These are phyloP conservation scores for Auriscalpium orientale DNA, from an alignment of 768 basidiomycete species.

Conservation along the genomic window DNA sequence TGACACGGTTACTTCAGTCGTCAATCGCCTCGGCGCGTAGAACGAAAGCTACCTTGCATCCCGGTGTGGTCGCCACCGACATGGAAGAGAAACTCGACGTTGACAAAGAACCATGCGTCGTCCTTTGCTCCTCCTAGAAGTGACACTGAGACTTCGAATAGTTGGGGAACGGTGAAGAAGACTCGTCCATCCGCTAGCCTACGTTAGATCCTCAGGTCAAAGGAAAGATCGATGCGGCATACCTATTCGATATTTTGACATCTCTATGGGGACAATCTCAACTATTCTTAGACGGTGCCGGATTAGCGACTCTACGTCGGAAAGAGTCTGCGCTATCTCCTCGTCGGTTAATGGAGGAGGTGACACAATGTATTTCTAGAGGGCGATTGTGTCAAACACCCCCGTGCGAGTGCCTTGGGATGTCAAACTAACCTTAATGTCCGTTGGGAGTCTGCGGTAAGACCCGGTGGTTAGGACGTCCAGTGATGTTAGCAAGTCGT, in stretches of 20 bases:
- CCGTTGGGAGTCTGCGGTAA: conserved; percentile 74
- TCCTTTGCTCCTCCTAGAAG: conserved; percentile 59
- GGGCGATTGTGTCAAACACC: neutral
- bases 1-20: conserved; percentile 18
- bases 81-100: conserved; percentile 65
- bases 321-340: conserved; percentile 57
- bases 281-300: conserved; percentile 71
- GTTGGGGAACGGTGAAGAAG: conserved; percentile 61
- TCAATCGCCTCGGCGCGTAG: too few relatives aligned
- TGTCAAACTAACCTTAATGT: conserved; percentile 54
- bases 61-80: conserved; percentile 69
- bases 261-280: conserved; percentile 77
- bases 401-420: neutral
- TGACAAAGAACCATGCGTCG: conserved; percentile 83
- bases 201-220: conserved; percentile 13
- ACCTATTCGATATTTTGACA: conserved; percentile 67
- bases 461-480: conserved; percentile 84
- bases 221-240: conserved; percentile 17
- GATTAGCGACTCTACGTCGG: conserved; percentile 69
- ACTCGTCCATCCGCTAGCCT: conserved; percentile 67
- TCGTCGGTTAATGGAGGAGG: conserved; percentile 55
- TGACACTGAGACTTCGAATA: conserved; percentile 71
- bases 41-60: conserved; percentile 41
- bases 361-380: conserved; percentile 66
- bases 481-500: conserved; percentile 86